Conservation (phyloP, 169 alveolate species). For the Miamiensis avidus region DNA sequence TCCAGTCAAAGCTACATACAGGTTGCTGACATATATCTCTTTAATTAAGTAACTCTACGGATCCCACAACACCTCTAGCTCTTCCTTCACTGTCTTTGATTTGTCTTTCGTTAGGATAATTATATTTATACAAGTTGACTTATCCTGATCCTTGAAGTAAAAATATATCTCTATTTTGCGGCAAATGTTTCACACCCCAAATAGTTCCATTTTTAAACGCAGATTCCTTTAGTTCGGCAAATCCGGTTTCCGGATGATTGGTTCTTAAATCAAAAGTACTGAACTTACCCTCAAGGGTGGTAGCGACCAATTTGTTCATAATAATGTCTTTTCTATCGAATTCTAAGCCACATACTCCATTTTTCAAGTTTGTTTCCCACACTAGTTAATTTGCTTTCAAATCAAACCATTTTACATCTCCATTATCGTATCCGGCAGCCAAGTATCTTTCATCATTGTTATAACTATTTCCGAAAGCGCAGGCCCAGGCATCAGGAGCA, state of each 20-base stretch:
- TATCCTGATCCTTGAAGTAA: constrained; percentile 90
- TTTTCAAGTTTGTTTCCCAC: constrained; percentile 91
- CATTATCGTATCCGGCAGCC: constrained; percentile 95
- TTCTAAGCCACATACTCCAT: constrained; percentile 92
- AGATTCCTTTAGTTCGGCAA: constrained; percentile 79
- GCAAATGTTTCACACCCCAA: constrained; percentile 93
- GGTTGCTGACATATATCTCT: constrained; percentile 92
- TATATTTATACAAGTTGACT: constrained; percentile 77
- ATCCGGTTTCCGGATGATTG: constrained; percentile 87
- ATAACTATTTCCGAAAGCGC: constrained; percentile 89
- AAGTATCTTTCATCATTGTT: constrained; percentile 86
- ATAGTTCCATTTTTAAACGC: constrained; percentile 86
- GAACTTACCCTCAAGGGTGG: constrained; percentile 91
- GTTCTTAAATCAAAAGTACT: constrained; percentile 91
- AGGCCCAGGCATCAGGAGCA: constrained; percentile 95
- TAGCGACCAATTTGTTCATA: constrained; percentile 90
- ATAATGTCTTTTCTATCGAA: constrained; percentile 89
- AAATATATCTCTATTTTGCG: constrained; percentile 92
- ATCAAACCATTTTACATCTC: constrained; percentile 93
- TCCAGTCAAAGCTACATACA: constrained; percentile 91
- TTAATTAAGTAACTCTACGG: constrained; percentile 86
- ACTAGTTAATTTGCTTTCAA: constrained; percentile 74
- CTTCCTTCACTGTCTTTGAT: constrained; percentile 82
- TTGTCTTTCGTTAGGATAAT: constrained; percentile 82
- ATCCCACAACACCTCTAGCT: constrained; percentile 90